Evolutionary conservation across 2,329 filamentous ascomycete species (phyloP).

Genomic region (Gaeumannomyces sp.): DNA sequence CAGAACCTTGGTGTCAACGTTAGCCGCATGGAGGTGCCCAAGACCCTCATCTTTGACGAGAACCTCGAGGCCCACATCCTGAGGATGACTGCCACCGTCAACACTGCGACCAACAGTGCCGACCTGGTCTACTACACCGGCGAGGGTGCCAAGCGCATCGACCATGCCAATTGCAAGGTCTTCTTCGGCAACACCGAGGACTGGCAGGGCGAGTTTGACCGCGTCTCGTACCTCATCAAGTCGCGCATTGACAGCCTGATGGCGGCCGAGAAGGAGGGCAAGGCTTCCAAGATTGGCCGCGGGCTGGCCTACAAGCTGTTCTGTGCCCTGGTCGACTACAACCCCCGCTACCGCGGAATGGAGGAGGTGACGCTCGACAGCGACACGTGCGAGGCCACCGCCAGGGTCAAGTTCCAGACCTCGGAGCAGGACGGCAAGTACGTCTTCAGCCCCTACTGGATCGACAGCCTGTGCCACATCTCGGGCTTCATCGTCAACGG

Average conservation of each 20-base stretch:
- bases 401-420: constrained; percentile 40
- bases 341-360: constrained; percentile 48
- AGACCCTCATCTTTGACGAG: constrained; percentile 57
- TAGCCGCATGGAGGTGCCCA: constrained; percentile 59
- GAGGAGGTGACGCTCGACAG: constrained; percentile 51
- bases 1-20: constrained; percentile 55
- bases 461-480: constrained; percentile 53
- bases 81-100: constrained; percentile 52
- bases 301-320: constrained; percentile 74
- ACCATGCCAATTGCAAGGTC: constrained; percentile 58
- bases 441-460: constrained; percentile 52
- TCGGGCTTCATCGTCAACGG: constrained; percentile 57
- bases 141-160: constrained; percentile 50
- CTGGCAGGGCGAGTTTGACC: constrained; percentile 61
- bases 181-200: constrained; percentile 52
- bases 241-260: constrained; percentile 52
- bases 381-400: constrained; percentile 35
- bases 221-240: constrained; percentile 63
- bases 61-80: constrained; percentile 48
- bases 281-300: constrained; percentile 65
- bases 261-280: constrained; percentile 56
- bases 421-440: constrained; percentile 42
- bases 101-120: constrained; percentile 48
- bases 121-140: constrained; percentile 54
- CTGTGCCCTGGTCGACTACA: constrained; percentile 50